phyloP scores from a whole-genome alignment of 2,329 filamentous ascomycete species.

The Curvularia hawaiiensis region DNA sequence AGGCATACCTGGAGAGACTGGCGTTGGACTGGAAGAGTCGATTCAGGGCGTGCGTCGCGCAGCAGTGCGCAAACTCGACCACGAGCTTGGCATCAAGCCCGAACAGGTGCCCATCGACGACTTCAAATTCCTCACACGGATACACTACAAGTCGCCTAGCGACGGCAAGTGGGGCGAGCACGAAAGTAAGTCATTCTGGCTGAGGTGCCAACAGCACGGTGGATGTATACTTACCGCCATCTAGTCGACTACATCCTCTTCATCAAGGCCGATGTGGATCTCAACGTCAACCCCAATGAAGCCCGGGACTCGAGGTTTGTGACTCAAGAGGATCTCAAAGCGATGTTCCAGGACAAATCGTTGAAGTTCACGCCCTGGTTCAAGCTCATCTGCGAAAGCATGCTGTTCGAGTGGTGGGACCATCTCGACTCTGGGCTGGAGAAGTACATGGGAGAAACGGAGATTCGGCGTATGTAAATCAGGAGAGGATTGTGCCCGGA shows the following conservation, averaged over 20 bases:
- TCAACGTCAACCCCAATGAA: constrained; percentile 85
- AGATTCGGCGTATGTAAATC: constrained; percentile 80
- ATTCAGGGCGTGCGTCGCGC: constrained; percentile 88
- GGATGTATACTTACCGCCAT: constrained; percentile 26
- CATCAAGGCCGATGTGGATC: constrained; percentile 84
- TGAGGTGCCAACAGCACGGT: background rate
- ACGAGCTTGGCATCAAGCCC: constrained; percentile 90
- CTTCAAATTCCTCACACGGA: constrained; percentile 92
- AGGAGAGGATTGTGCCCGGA: background rate
- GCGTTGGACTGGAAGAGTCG: constrained; percentile 77
- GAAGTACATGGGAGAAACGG: constrained; percentile 82
- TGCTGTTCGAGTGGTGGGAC: constrained; percentile 98
- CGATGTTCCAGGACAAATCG: constrained; percentile 79
- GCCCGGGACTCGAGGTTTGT: constrained; percentile 86
- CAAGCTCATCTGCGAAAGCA: constrained; percentile 96
- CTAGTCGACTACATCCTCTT: constrained; percentile 98
- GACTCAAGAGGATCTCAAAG: constrained; percentile 77
- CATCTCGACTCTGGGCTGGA: constrained; percentile 81
- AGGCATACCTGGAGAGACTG: constrained; percentile 89
- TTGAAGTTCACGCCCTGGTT: constrained; percentile 98
- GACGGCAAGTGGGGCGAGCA: constrained; percentile 99
- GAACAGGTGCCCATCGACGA: constrained; percentile 89
- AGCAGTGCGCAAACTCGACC: constrained; percentile 89
- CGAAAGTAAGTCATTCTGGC: constrained; percentile 71
- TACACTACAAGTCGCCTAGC: constrained; percentile 97